Conservation (phyloP, 108 stramenopile species). For the Epipyxis sp. region DNA sequence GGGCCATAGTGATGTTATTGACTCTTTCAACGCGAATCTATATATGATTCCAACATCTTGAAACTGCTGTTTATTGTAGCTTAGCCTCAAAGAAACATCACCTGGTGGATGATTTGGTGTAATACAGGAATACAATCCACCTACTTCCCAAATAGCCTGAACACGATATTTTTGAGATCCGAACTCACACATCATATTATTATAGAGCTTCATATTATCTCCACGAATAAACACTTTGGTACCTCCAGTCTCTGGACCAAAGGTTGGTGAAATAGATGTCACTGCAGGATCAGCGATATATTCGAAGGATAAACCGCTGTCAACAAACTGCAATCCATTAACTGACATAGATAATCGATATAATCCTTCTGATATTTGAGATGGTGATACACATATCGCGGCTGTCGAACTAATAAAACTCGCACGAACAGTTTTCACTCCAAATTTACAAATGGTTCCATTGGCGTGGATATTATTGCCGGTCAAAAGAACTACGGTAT, state of each 20-base stretch:
- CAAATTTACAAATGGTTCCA: not conserved
- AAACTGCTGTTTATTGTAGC: not conserved
- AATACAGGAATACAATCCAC: too few species aligned
- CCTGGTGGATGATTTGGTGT: not conserved
- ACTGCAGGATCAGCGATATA: not conserved
- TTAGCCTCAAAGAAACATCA: not conserved
- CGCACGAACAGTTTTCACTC: not conserved
- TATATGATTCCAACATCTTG: too few species aligned
- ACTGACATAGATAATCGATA: not conserved
- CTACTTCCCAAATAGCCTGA: too few species aligned
- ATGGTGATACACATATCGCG: not conserved
- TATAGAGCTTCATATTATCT: not conserved
- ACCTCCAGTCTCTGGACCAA: conserved; percentile 18
- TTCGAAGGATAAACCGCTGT: not conserved
- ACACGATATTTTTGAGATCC: too few species aligned
- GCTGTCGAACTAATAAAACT: not conserved
- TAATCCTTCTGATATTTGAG: not conserved
- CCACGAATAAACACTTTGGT: not conserved
- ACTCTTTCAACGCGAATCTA: not conserved
- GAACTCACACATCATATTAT: too few species aligned
- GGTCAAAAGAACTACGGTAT: not conserved
- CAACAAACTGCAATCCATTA: not conserved
- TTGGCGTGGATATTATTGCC: not conserved
- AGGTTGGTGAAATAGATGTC: not conserved
- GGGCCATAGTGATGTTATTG: not conserved